Base-by-base conservation (phyloP, 2,329 filamentous ascomycete species). In the Penicillium brevicompactum region DNA sequence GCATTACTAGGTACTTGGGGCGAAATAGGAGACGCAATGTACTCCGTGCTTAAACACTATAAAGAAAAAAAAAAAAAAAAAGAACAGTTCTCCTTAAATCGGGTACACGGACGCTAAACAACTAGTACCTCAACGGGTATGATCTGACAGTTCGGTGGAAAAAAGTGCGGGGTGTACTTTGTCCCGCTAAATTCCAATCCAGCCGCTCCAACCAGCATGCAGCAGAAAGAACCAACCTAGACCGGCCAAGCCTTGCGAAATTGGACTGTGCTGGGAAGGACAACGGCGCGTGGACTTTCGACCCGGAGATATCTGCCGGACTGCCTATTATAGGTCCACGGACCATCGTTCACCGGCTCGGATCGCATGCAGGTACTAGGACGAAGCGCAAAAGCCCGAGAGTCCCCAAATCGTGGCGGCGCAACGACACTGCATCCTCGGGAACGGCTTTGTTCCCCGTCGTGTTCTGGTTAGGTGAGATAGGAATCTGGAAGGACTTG, bases 281-380 rank as follows among this genome's bases (percentile, higher is more conserved):
- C 50, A 53, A 42, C 51, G 44, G 50, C 58, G 60, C 55, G 60
- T 59, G 58, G 58, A 58, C 50, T 41, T 30, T n/a, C 27, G 2
- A 31, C 13, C 34, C 59, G 60, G 62, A 62, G 60, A 64, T 37
- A 56, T 60, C 51, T 57, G 44, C 63, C 62, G 56, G 13, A 24
- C 21, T 30, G 49, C 55, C 52, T 37, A 5, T 41, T 24, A 63
- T 61, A 59, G 55, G 63, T 51, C 58, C 62, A 63, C 60, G 46
- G 57, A 53, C 57, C 57, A 63, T 54, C 60, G 63, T 66, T 65
- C 62, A 64, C 59, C 63, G 63, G 63, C 51, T 66, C 63, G 63
- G 63, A 62, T 66, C 63, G 63, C 55, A 63, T 66, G 63, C 63
- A 66, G 63, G 63, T 66, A 66, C 63, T 66, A 61, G 59, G 58